Percentiles rank a stretch among this genome's conserved stretches.
Conservation (phyloP, 768 basidiomycete species). For the Astraeus odoratus region DNA sequence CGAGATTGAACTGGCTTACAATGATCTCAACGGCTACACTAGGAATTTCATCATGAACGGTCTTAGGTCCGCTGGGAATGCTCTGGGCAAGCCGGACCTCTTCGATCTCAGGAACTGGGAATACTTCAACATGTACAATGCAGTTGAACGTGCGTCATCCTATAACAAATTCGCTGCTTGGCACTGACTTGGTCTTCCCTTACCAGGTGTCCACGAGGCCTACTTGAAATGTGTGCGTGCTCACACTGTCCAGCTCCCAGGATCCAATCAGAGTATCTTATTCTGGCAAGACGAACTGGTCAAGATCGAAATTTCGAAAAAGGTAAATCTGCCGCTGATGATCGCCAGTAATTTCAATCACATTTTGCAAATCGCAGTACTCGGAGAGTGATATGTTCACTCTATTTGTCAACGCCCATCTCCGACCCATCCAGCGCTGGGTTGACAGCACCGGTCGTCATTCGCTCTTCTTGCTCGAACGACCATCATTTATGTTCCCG, state of each 20-base stretch:
- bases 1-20: slow-evolving; percentile 82
- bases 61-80: slow-evolving; percentile 57
- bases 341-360: neutral
- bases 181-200: neutral
- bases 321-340: slow-evolving; percentile 43
- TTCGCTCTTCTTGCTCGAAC: slow-evolving; percentile 87
- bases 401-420: slow-evolving; percentile 65
- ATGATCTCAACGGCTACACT: slow-evolving; percentile 71
- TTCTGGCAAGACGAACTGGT: slow-evolving; percentile 72
- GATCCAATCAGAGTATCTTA: slow-evolving; percentile 33
- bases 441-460: slow-evolving; percentile 63
- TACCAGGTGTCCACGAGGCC: slow-evolving; percentile 73
- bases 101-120: slow-evolving; percentile 71
- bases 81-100: slow-evolving; percentile 58
- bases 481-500: slow-evolving; percentile 75
- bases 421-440: slow-evolving; percentile 88
- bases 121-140: slow-evolving; percentile 58
- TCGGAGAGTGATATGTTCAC: slow-evolving; percentile 61
- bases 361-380: slow-evolving; percentile 38
- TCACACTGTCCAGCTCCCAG: slow-evolving; percentile 52
- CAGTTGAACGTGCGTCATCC: slow-evolving; percentile 36
- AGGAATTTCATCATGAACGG: slow-evolving; percentile 83
- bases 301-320: slow-evolving; percentile 82
- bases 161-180: neutral
- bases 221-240: slow-evolving; percentile 63